Evolutionary conservation across 352 stramenopile species (phyloP), one percentile per base, ranked within the genome.

Genomic region (Pythium graminicola): DNA sequence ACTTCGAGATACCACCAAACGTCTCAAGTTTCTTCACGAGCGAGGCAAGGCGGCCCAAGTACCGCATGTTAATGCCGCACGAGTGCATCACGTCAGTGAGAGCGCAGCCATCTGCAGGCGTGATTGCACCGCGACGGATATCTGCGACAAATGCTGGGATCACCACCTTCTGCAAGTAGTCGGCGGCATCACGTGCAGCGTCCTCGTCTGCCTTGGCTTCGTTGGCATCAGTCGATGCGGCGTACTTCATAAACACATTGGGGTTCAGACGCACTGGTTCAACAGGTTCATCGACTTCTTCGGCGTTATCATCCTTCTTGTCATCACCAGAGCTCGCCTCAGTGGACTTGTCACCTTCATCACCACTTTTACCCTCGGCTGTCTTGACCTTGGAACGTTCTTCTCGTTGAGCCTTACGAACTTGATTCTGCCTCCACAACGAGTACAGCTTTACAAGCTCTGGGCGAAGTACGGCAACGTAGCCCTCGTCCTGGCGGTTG

Each of bases 11-110:
- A 20, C 70, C 76, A 31, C 79, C 69, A 49, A 93, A 75, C 4
- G 64, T 49, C 67, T 98, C 94, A 35, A 97, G 76, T 28, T 91
- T 83, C 61, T 83, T 83, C 27, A 85, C 79, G 24, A 97, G 73
- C 49, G 78, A 81, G 19, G 93, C 95, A 11, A 98, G 53, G 51
- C 85, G 75, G 26, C 95, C 95, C 19, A 98, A 67, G 69, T 99
- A 98, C 44, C 95, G 85, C 81, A 97, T 97, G 65, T 99, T 99
- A 42, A 99, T 96, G 44, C 95, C 95, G 63, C 80, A 87, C 55
- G 86, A 86, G 68, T 99, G 95, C 69, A 99, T 86, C 31, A 97
- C 73, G 32, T 97, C 88, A 23, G 89, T 97, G 4, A 99, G 76
- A 29, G 80, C 81, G 36, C 85, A 81, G 6, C 95, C 95, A 66